Evolutionary conservation across 441 rosid species (phyloP), one percentile per base, ranked within the genome.

Genomic region (Jatropha podagrica): DNA sequence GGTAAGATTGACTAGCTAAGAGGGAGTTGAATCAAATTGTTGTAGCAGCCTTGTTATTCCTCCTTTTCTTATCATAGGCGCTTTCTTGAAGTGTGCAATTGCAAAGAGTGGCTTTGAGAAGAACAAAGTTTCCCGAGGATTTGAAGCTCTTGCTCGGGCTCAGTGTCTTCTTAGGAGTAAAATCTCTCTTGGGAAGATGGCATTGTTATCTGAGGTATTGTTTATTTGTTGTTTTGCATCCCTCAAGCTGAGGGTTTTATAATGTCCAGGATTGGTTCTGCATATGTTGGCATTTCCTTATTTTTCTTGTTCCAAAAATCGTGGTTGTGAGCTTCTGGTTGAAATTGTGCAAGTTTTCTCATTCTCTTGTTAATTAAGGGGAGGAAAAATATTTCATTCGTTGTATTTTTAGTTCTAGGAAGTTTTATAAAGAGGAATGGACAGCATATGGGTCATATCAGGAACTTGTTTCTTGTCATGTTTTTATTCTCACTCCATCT

Each of bases 61-160:
- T 82, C 86, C 84, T 81, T 83, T 81, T 78, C 92, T 87, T 80
- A 90, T 88, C 83, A 81, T 88, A 78, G 88, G 85, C 83, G 85
- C 88, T 90, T 84, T 88, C 89, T 86, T 92, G 88, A 89, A 95
- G 99, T 95, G 98, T 88, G 95, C 95, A 59, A 88, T 91, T 76
- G 98, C 99, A 51, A 93, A 92, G 86, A 81, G 71, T 85, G 86
- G 88, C 77, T 90, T 95, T 69, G 97, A 95, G 86, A 92, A 86
- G 89, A 91, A 86, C 84, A 92, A 88, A 83, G 91, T 93, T 65
- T 90, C 95, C 66, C 91, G 79, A 81, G 99, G 99, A 80, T 93
- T 95, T 84, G 99, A 93, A 86, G 98, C 99, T 81, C 97, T 95
- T 85, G 97, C 97, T 69, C 97, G 93, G 59, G 97, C 99, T 73